Evolutionary conservation across 1,284 basidiomycete species (phyloP), one percentile per base, ranked within the genome.

Genomic region (Ganoderma sp.): DNA sequence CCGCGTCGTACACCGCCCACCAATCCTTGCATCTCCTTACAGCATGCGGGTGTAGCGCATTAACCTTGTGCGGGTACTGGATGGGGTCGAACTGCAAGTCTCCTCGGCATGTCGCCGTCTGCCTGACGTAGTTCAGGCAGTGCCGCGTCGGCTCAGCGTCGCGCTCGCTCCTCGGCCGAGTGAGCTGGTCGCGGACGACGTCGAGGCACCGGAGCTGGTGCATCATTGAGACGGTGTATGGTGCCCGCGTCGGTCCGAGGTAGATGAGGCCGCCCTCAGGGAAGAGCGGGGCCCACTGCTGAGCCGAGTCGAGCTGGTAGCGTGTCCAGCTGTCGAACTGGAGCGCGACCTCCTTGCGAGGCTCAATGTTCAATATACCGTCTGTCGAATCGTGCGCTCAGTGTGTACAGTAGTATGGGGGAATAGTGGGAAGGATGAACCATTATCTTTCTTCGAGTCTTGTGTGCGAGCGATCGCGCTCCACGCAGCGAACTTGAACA

Each of bases 181-280:
- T 65, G 45, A 71, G 58, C 61, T 73, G 70, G 25, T 67, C 64
- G 45, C 74, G 74, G 3, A 75, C 22, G 65, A 69, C 59, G 69
- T 73, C 67, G 60, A 75, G 68, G 66, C 74, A 75, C 37, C 70
- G 68, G 14, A 75, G 70, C 57, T 75, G 71, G 67, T 75, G 74
- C 62, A 75, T 70, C 68, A 75, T 69, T 22, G 73, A 64, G 48
- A 75, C 71, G 9, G 72, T 75, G 67, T 72, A 71, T 12, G 69
- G 68, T 10, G 65, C 61, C 28, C 39, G 67, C 4, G 39, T 45
- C 0, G 50, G 52, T n/a, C 67, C 66, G 43, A 71, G 61, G 52
- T 74, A 65, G 32, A 74, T 56, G 22, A 73, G 22, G 52, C 73
- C 73, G 25, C 70, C 69, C 5, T 57, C 68, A 9, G 73, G 70